These are phyloP conservation scores for Boletus huronensis DNA, from an alignment of 768 basidiomycete genomes.

Conservation along the genomic window DNA sequence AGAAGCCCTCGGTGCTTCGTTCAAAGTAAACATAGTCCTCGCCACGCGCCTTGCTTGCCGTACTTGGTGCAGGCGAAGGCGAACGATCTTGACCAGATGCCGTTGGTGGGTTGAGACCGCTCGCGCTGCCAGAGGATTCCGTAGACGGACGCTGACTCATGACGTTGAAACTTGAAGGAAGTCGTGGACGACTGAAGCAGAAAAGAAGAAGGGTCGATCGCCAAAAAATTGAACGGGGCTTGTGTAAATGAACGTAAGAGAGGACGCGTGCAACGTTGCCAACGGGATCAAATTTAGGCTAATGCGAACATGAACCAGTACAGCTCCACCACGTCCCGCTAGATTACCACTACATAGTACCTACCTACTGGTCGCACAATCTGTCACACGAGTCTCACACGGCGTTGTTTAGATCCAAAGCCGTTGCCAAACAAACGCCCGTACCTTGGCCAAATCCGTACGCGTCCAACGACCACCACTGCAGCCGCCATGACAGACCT, in stretches of 20 bases:
- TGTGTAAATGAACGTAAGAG: conserved; percentile 26
- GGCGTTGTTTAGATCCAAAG: conserved; percentile 32
- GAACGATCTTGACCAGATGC: conserved; percentile 26
- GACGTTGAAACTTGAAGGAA: conserved; percentile 5
- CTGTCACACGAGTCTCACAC: conserved; percentile 2
- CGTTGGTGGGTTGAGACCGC: conserved; percentile 16
- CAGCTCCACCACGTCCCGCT: neutral
- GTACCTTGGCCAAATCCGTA: conserved; percentile 13
- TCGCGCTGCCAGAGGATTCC: conserved; percentile 22
- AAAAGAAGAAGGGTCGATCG: conserved; percentile 1
- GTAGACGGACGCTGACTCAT: conserved; percentile 33
- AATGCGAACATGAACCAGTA: neutral
- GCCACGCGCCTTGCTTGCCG: conserved; percentile 29
- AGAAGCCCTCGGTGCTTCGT: conserved; percentile 76
- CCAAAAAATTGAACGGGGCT: conserved; percentile 14
- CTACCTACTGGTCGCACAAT: no score
- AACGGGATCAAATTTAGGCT: neutral
- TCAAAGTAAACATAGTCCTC: conserved; percentile 93
- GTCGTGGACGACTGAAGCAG: neutral
- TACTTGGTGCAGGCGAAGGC: conserved; percentile 31
- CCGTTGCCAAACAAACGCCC: conserved; percentile 35
- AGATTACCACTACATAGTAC: neutral
- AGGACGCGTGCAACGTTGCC: conserved; percentile 4
- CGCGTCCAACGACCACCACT: neutral
- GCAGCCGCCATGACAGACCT: conserved; percentile 58